Conservation (phyloP, 805 yeast genomes). For the Candida insectorum region DNA sequence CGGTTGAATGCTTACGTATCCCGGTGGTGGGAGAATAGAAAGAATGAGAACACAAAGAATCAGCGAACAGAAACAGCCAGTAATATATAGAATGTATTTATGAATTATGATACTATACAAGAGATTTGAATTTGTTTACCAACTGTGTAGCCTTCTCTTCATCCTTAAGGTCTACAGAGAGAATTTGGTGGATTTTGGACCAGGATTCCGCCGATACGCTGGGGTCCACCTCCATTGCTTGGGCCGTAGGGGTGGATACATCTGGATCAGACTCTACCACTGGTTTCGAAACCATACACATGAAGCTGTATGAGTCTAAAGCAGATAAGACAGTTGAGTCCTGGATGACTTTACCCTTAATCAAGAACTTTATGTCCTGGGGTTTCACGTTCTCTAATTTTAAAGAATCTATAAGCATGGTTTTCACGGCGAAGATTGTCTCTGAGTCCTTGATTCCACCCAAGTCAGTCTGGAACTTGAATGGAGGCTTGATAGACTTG, state of each 20-base stretch:
- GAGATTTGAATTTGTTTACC: constrained; percentile 15
- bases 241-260: constrained; percentile 1
- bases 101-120: too few relatives aligned
- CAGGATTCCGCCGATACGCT: constrained; percentile 28
- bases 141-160: constrained; percentile 21
- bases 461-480: constrained; percentile 46
- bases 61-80: too few relatives aligned
- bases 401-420: constrained; percentile 26
- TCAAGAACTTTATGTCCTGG: constrained; percentile 46
- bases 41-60: too few relatives aligned
- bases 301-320: constrained; percentile 27
- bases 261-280: background rate
- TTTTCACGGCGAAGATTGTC: constrained; percentile 38
- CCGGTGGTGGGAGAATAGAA: constrained; percentile 4
- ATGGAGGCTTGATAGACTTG: constrained; percentile 71
- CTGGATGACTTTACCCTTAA: constrained; percentile 61
- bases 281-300: constrained; percentile 40
- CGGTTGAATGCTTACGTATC: constrained; percentile 49
- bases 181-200: constrained; percentile 36
- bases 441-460: constrained; percentile 18
- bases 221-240: constrained; percentile 9
- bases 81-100: too few relatives aligned
- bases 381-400: constrained; percentile 28
- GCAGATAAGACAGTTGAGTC: constrained; percentile 41
- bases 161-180: constrained; percentile 29